phyloP scores from a whole-genome alignment of 192 early-diverging fungal species.

The Thoreauomyces humboldtii region DNA sequence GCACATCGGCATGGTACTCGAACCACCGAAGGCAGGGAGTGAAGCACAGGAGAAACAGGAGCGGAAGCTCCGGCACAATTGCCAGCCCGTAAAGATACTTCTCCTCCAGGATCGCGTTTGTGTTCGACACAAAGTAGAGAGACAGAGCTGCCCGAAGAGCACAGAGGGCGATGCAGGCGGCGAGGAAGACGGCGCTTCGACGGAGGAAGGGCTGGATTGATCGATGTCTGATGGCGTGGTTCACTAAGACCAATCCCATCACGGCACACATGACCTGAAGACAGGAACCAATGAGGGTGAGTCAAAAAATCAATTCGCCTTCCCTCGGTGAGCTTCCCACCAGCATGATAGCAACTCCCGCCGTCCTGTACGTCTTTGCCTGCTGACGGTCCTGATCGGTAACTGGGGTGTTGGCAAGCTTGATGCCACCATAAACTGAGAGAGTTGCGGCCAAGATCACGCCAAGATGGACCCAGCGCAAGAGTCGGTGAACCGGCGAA shows the following conservation, averaged over 20 bases:
- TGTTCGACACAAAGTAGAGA: background rate
- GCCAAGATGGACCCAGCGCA: conserved; percentile 6
- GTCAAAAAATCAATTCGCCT: background rate
- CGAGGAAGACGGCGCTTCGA: too few species aligned
- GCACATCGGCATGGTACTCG: background rate
- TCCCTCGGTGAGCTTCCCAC: background rate
- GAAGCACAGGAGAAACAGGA: background rate
- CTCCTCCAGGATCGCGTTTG: conserved; percentile 2
- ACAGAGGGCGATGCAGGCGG: too few species aligned
- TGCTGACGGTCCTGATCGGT: background rate
- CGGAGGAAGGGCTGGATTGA: too few species aligned
- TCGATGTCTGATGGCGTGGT: too few species aligned
- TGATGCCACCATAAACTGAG: conserved; percentile 7
- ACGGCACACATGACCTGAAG: too few species aligned
- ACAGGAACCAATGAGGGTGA: too few species aligned
- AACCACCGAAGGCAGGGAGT: background rate
- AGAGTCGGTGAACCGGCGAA: too few species aligned
- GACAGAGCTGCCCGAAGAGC: background rate
- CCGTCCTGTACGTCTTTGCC: conserved; percentile 1
- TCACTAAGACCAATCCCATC: too few species aligned
- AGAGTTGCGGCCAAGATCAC: background rate
- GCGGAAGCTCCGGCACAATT: conserved; percentile 5
- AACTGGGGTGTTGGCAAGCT: background rate
- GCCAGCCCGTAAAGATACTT: conserved; percentile 3
- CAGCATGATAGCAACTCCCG: background rate